Base-by-base conservation (phyloP, 495 filamentous ascomycete genomes). In the Arthonia radiata region DNA sequence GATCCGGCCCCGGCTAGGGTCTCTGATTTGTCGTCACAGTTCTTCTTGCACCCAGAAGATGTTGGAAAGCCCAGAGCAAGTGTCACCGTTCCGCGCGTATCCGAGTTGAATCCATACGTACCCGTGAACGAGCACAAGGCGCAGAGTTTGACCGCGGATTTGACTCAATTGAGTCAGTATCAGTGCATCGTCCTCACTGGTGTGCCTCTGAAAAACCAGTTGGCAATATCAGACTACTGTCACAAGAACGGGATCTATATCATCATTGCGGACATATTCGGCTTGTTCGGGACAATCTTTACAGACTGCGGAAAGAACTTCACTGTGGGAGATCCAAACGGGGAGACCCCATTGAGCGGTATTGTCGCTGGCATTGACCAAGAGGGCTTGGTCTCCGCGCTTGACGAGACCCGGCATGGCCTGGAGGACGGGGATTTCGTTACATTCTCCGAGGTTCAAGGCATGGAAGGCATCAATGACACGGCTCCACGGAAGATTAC, bases 271-370 rank as follows among this genome's bases (percentile, higher is more conserved):
- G 79, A 91, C 39, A 90, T 73, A 2, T 90, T 75, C 36, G 89
- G 89, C 28, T 57, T 99, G 17, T 99, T 99, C 48, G 89, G 89
- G 13, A 70, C 69, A 31, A 73, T 99, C 32, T 99, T 94, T 56
- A 92, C 83, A 40, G 89, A 99, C 42, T 94, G 93, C 43, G 89
- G 89, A 34, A 67, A 86, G 44, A 71, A 86, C 27, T 94, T 94
- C 46, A 71, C 74, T 5, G 59, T 81, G 19, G 69, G 79, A 28
- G 89, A 99, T 45, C 53, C 82, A 7, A 93, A 74, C 7, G 89
- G 89, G 32, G 89, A 99, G 49, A 73, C 71, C 27, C 70, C 76
- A 15, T 53, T 72, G n/a, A 72, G 48, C 40, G 89, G 89, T 12
- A 94, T 99, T 32, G 63, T 99, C 17, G 83, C 86, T 5, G 72